phyloP scores from a whole-genome alignment of 192 early-diverging fungal genomes.

The Coemansia sp. region DNA sequence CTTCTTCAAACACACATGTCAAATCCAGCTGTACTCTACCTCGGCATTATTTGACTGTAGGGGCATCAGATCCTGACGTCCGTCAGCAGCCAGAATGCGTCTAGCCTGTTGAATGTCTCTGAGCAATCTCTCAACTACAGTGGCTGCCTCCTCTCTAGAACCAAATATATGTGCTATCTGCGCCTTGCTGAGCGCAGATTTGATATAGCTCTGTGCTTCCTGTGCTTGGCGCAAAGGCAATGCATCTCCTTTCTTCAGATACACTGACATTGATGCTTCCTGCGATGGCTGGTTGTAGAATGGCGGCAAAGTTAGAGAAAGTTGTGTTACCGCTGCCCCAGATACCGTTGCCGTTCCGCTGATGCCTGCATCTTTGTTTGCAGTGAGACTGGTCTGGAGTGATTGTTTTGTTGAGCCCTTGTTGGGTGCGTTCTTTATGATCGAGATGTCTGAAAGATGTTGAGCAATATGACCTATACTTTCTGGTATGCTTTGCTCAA shows the following conservation, averaged over 20 bases:
- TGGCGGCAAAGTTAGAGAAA: conserved; percentile 22
- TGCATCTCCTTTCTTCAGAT: conserved; percentile 40
- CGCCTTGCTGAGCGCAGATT: conserved; percentile 18
- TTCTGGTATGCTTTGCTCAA: conserved; percentile 38
- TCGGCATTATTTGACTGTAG: conserved; percentile 24
- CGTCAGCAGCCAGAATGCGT: conserved; percentile 12
- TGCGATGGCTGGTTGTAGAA: conserved; percentile 17
- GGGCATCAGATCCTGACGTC: conserved; percentile 31
- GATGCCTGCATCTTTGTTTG: conserved; percentile 11
- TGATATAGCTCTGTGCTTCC: conserved; percentile 33
- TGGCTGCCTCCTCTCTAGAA: conserved; percentile 19
- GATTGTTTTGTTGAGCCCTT: conserved; percentile 2
- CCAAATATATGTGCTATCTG: conserved; percentile 3
- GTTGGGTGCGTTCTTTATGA: conserved; percentile 8
- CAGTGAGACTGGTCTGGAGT: not conserved
- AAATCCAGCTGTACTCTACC: conserved; percentile 6
- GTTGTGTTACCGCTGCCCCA: conserved; percentile 30
- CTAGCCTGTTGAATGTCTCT: conserved; percentile 18
- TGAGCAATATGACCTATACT: conserved; percentile 6
- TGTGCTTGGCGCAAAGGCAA: conserved; percentile 31
- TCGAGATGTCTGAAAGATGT: conserved; percentile 16
- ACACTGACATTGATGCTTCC: conserved; percentile 17
- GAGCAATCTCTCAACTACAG: conserved; percentile 14
- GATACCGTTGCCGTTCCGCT: conserved; percentile 31
- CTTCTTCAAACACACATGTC: not conserved